Percentiles rank a stretch among this genome's conserved stretches.
phyloP scores from a whole-genome alignment of 176 grass and related monocot genomes.

The Rhynchospora breviuscula region DNA sequence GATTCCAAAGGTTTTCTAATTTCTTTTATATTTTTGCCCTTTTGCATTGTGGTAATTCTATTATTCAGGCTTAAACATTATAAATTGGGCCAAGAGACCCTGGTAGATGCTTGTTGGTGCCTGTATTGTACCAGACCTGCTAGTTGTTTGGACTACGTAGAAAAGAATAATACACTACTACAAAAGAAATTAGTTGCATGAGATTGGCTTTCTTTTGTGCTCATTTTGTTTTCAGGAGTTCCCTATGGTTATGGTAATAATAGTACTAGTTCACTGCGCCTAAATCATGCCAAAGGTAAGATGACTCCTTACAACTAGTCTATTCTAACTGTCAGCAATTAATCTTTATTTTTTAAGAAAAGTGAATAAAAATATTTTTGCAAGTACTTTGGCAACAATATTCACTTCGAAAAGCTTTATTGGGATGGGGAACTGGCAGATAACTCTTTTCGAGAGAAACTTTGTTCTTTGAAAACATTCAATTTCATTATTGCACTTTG shows the following conservation, averaged over 20 bases:
- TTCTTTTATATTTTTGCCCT: not conserved
- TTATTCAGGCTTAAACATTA: not conserved
- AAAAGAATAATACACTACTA: not conserved
- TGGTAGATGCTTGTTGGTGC: conserved; percentile 12
- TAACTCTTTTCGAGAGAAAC: not conserved
- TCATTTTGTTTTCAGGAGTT: conserved; percentile 84
- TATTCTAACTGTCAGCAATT: not conserved
- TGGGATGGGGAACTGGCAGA: not conserved
- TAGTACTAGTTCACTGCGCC: conserved; percentile 37
- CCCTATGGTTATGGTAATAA: conserved; percentile 62
- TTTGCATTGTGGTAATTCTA: not conserved
- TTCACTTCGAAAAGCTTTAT: not conserved
- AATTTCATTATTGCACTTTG: not conserved
- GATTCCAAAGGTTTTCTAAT: not conserved
- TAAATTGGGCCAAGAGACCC: conserved; percentile 2
- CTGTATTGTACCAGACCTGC: conserved; percentile 19
- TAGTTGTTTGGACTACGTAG: not conserved
- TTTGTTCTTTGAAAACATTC: not conserved
- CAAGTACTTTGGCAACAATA: not conserved
- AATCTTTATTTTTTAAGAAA: not conserved
- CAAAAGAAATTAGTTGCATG: conserved; percentile 35
- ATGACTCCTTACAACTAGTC: conserved; percentile 12
- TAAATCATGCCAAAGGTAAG: conserved; percentile 95
- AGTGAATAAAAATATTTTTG: not conserved
- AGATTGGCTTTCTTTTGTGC: conserved; percentile 26